Evolutionary conservation across 192 early-diverging fungal species (phyloP).

Genomic region (Coemansia sp.): DNA sequence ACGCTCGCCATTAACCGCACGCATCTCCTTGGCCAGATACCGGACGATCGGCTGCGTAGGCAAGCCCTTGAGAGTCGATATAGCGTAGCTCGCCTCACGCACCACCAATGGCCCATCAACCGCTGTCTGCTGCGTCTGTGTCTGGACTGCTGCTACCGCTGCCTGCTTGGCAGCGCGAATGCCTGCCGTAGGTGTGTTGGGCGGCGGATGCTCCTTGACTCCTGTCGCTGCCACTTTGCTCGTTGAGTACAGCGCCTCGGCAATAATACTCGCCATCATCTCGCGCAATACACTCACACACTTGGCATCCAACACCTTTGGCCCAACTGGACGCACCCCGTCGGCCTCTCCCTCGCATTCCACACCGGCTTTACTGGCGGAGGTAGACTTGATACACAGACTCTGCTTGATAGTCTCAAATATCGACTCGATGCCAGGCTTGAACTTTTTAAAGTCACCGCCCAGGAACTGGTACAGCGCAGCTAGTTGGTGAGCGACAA

Average conservation of each 20-base stretch:
- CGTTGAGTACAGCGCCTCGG: constrained; percentile 51
- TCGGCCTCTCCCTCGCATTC: background rate
- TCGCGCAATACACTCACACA: constrained; percentile 36
- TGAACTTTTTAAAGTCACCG: constrained; percentile 60
- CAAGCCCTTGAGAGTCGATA: constrained; percentile 55
- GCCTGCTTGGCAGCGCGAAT: constrained; percentile 10
- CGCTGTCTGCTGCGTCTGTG: constrained; percentile 11
- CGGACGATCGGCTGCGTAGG: constrained; percentile 57
- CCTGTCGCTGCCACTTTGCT: constrained; percentile 26
- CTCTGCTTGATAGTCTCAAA: constrained; percentile 47
- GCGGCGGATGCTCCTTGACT: constrained; percentile 29
- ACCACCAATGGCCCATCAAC: background rate
- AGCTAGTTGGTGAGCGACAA: constrained; percentile 50
- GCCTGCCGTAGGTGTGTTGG: constrained; percentile 22
- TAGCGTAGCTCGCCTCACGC: constrained; percentile 31
- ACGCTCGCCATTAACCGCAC: constrained; percentile 32
- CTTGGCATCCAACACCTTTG: constrained; percentile 17
- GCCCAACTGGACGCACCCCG: background rate
- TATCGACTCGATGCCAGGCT: constrained; percentile 43
- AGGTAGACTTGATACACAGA: constrained; percentile 12
- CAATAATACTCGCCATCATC: constrained; percentile 52
- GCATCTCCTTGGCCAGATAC: constrained; percentile 52
- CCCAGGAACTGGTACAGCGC: constrained; percentile 58
- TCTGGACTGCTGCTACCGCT: background rate
- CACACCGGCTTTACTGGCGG: background rate